Base-by-base conservation (phyloP, 2,329 filamentous ascomycete genomes). In the Penicillium sp. region DNA sequence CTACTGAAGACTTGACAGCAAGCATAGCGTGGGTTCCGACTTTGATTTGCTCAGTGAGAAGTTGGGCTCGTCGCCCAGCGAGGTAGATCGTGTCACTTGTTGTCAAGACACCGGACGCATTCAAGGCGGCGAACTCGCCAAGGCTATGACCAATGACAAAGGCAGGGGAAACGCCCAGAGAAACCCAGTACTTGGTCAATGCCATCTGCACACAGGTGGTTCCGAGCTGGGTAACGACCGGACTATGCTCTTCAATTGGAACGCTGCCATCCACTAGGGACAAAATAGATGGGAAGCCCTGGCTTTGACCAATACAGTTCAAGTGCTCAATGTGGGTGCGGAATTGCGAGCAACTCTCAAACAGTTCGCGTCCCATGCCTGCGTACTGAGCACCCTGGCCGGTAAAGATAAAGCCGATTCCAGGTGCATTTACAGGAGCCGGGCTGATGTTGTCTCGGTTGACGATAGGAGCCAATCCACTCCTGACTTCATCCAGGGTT, bases 41-140 rank as follows among this genome's bases (percentile, higher is more conserved):
- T 13, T 73, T 66, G 59, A 77, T 78, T 55, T 73, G 70, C 47
- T 74, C 66, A 27, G 73, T 71, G 12, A 80, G 70, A 1, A 80
- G 68, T 45, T 74, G 69, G 12, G 77, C 77, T 6, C 78, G 69
- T 25, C 78, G 73, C 40, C 89, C 89, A 21, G 92, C 88, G 1
- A 93, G 80, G 62, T 86, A 87, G 55, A 93, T 69, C 0, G 71
- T 67, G 53, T 78, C 76, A 33, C 55, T 65, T 1, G 63, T 68
- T 2, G 73, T 70, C 3, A 78, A 55, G 1, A 78, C 69, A 10
- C 73, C 75, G 4, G 75, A 69, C 10, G 68, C 66, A 43, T 70
- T 67, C 0, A 78, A 52, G 1, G 75, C 75, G 2, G 75, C 70
- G 62, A 75, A 77, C 58, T 78, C 75, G 1, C 76, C 76, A 1